phyloP scores from a whole-genome alignment of 352 stramenopile genomes.

The Elongisporangium senticosum region DNA sequence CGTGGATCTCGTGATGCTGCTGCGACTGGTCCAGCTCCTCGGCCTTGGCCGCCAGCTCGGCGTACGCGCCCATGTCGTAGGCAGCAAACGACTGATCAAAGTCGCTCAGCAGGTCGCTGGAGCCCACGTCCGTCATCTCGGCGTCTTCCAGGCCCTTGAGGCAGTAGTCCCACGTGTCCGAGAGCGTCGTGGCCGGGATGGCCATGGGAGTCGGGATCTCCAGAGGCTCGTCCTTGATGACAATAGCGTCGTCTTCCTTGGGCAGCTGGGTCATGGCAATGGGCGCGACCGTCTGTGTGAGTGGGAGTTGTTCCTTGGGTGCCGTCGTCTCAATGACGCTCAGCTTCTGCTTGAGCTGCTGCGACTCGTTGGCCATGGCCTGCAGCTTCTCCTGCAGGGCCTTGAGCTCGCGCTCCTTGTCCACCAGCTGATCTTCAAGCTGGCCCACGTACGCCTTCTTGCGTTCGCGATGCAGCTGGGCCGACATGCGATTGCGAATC shows the following conservation, averaged over 20 bases:
- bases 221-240: conserved; percentile 61
- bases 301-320: conserved; percentile 3
- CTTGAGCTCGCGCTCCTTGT: conserved; percentile 78
- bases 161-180: conserved; percentile 49
- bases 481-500: conserved; percentile 87
- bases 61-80: conserved; percentile 8
- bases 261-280: not conserved
- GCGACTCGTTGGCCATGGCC: conserved; percentile 58
- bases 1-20: conserved; percentile 69
- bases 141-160: conserved; percentile 49
- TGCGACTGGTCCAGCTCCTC: conserved; percentile 31
- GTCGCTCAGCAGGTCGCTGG: conserved; percentile 67
- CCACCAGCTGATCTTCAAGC: conserved; percentile 75
- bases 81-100: conserved; percentile 60
- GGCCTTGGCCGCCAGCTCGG: conserved; percentile 2
- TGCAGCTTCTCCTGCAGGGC: conserved; percentile 66
- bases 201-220: conserved; percentile 23
- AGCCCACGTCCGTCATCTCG: conserved; percentile 48
- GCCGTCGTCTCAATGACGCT: conserved; percentile 8
- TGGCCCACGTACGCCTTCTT: conserved; percentile 88
- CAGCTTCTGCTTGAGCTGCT: conserved; percentile 58
- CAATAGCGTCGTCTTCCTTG: conserved; percentile 17
- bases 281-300: not conserved
- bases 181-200: conserved; percentile 11
- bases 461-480: conserved; percentile 80